These are phyloP conservation scores for Talaromyces ruber DNA, from an alignment of 495 filamentous ascomycete genomes.

Conservation along the genomic window DNA sequence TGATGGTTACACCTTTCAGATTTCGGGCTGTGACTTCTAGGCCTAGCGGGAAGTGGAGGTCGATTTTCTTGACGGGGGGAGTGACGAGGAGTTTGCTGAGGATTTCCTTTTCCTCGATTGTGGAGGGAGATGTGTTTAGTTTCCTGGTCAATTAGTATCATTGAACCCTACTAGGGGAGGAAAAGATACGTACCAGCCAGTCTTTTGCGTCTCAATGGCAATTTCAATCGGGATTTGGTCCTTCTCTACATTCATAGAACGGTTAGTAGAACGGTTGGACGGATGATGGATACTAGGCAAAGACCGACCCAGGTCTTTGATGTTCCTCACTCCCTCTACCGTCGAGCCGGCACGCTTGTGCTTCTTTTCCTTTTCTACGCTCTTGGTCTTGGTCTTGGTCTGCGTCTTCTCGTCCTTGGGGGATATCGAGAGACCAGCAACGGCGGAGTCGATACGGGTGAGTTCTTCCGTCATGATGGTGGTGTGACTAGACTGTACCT, in stretches of 20 bases:
- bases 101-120: constrained; percentile 69
- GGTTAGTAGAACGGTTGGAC: too few species aligned
- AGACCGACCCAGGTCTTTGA: constrained; percentile 73
- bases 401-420: constrained; percentile 50
- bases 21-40: constrained; percentile 83
- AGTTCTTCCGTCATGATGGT: constrained; percentile 59
- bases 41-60: constrained; percentile 82
- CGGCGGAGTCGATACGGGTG: constrained; percentile 80
- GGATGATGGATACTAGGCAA: constrained; percentile 1
- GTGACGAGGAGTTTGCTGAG: constrained; percentile 72
- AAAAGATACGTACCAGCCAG: constrained; percentile 67
- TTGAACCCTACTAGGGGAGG: neutral
- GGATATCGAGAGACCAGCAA: constrained; percentile 64
- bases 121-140: constrained; percentile 73
- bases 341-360: constrained; percentile 62
- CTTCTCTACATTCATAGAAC: constrained; percentile 62
- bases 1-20: constrained; percentile 86
- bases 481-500: neutral
- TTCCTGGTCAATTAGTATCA: constrained; percentile 49
- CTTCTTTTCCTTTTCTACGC: constrained; percentile 23
- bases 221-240: constrained; percentile 66
- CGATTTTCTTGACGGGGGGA: constrained; percentile 86
- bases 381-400: constrained; percentile 10
- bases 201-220: constrained; percentile 79
- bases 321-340: constrained; percentile 63